Base-by-base conservation (phyloP, 1,139 yeast genomes). In the Hemisphaericaspora xylofermentans region DNA sequence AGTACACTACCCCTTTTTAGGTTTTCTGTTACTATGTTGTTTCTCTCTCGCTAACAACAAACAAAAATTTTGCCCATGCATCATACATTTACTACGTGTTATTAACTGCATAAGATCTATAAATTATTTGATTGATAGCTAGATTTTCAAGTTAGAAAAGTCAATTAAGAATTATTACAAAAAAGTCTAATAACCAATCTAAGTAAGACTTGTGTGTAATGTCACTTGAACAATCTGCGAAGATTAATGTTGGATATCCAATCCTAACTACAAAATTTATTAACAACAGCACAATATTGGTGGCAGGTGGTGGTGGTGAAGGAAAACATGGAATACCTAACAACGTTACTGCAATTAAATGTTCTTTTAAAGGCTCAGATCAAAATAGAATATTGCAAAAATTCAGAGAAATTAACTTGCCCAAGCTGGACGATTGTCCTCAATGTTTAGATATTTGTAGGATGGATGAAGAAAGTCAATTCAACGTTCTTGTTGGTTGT, bases 221-320 rank as follows among this genome's bases (percentile, higher is more conserved):
- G 71, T 63, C 71, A 25, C 53, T 61, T 30, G 66, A 63, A 45
- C 63, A 66, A 14, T 61, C 70, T 38, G 71, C 68, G 6, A 57
- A 65, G 6, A 60, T 76, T 43, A 81, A 83, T 53, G 69, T 84
- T 35, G 91, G 87, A 3, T 88, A 85, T 56, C 98, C 98, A 1
- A 75, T 88, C 13, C 86, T 84, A 54, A 94, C 88, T 2, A 82
- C 91, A 44, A 76, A 78, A 49, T 91, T 88, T 58, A 69, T 83
- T 41, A 73, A 79, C 51, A 75, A 82, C 51, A 68, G 73, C 49
- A 76, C 83, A 3, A 61, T 89, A 27, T 62, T 89, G 40, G 86
- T 85, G 22, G 80, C 89, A 5, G 98, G 98, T 33, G 98, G 98
- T 35, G 97, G 97, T 29, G 98, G 97, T 30, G 95, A 88, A 61